These are phyloP conservation scores for Crithidia fasciculata DNA, from an alignment of 208 protist genomes.

Conservation along the genomic window DNA sequence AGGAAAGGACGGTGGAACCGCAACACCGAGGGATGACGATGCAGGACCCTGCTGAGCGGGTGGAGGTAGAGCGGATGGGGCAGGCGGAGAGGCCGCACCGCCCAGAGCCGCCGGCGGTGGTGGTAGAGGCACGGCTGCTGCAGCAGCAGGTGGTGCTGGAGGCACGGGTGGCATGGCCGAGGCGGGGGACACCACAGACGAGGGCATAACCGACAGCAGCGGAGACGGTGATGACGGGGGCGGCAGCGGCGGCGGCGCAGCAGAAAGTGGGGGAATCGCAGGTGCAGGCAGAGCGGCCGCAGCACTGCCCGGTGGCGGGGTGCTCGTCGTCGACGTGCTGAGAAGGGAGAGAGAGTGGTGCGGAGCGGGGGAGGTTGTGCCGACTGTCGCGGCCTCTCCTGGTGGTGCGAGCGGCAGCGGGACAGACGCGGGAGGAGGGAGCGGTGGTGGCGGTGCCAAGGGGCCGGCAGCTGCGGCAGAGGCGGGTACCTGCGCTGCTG, in stretches of 20 bases:
- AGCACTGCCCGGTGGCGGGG: background rate
- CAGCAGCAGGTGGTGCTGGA: background rate
- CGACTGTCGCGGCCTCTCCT: no score
- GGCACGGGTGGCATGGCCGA: background rate
- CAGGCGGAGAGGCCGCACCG: no score
- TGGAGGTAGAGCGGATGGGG: background rate
- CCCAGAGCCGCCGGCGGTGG: background rate
- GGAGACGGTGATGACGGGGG: background rate
- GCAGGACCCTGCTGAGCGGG: background rate
- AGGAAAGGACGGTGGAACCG: background rate
- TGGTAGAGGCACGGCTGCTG: background rate
- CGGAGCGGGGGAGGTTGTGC: background rate
- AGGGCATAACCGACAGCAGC: background rate
- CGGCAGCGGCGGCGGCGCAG: background rate
- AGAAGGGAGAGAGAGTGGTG: slow-evolving; percentile 14
- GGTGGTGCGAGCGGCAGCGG: background rate
- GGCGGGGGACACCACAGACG: background rate
- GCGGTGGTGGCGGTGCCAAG: background rate
- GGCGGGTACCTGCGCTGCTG: background rate
- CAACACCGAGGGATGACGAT: no score
- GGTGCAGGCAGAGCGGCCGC: background rate
- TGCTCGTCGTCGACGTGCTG: slow-evolving; percentile 3
- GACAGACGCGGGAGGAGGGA: background rate
- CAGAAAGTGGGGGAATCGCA: background rate
- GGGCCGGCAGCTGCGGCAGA: background rate